phyloP scores from a whole-genome alignment of 2,329 filamentous ascomycete species.

The Phialophora tarda region DNA sequence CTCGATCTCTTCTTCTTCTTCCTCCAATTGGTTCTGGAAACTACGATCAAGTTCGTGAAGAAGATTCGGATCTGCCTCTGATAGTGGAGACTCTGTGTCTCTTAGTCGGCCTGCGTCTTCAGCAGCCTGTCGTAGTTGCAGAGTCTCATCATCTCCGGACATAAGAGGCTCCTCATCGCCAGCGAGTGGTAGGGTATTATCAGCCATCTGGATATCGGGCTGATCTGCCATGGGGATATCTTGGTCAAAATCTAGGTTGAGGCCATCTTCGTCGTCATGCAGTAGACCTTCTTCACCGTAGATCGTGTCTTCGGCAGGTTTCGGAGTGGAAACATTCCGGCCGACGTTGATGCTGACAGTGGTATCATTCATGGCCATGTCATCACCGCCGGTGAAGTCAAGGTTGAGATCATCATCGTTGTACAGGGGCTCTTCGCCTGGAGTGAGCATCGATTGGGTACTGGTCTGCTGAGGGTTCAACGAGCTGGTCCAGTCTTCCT shows the following conservation, averaged over 20 bases:
- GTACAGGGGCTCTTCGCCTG: constrained; percentile 52
- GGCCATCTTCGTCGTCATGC: constrained; percentile 57
- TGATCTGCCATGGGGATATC: constrained; percentile 52
- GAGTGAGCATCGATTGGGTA: constrained; percentile 63
- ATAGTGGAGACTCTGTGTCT: constrained; percentile 60
- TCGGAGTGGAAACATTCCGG: constrained; percentile 76
- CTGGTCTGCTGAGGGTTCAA: constrained; percentile 70
- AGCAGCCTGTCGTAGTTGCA: constrained; percentile 45
- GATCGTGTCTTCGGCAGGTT: constrained; percentile 69
- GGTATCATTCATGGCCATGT: constrained; percentile 69
- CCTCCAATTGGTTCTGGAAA: constrained; percentile 58
- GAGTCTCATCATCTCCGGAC: constrained; percentile 58
- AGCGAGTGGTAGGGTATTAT: constrained; percentile 62
- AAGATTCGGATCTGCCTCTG: constrained; percentile 57
- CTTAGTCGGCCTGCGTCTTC: constrained; percentile 46
- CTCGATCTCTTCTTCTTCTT: constrained; percentile 56
- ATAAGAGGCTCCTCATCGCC: constrained; percentile 57
- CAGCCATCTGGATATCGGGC: constrained; percentile 46
- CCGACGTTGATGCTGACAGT: constrained; percentile 81
- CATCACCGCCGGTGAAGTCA: constrained; percentile 71
- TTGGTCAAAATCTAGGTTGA: constrained; percentile 59
- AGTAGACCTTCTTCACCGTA: constrained; percentile 58
- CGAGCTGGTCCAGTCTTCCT: constrained; percentile 71
- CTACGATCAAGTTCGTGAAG: constrained; percentile 69
- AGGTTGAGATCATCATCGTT: constrained; percentile 73